A percentile compares a stretch with the other conserved stretches of the same genome.
Conservation (phyloP, 2,329 filamentous ascomycete genomes). For the Arthrocladium fulminans region DNA sequence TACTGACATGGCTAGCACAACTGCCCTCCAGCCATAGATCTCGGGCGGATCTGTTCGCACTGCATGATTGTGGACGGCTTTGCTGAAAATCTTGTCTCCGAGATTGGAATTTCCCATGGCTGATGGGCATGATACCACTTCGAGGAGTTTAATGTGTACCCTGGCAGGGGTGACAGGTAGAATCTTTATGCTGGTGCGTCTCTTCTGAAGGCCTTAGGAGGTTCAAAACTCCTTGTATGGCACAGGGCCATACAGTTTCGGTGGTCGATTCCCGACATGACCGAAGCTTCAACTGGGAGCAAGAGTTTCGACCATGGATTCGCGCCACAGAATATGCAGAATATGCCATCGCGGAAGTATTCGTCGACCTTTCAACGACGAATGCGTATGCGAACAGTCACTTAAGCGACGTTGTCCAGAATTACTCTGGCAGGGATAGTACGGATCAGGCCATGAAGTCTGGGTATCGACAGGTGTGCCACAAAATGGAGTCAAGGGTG, state of each 20-base stretch:
- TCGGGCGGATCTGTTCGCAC: conserved; percentile 58
- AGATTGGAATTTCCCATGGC: not conserved
- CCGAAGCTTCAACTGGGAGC: not conserved
- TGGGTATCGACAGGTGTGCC: no score
- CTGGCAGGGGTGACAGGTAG: not conserved
- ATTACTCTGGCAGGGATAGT: no score
- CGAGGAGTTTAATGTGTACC: not conserved
- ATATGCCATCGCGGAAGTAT: not conserved
- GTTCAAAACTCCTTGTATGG: no score
- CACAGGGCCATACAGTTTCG: no score
- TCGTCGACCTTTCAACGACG: not conserved
- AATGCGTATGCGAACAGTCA: not conserved
- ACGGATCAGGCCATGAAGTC: no score
- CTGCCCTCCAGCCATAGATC: conserved; percentile 62
- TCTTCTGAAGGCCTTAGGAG: no score
- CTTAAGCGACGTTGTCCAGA: not conserved
- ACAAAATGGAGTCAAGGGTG: no score
- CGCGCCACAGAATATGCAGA: not conserved
- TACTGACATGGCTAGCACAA: conserved; percentile 52
- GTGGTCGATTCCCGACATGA: not conserved
- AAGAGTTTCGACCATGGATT: not conserved
- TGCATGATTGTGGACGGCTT: conserved; percentile 59
- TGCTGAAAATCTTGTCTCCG: conserved; percentile 36
- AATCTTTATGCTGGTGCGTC: no score
- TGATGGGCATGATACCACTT: not conserved